Base-by-base conservation (phyloP, 2,329 filamentous ascomycete genomes). In the Colletotrichum siamense region DNA sequence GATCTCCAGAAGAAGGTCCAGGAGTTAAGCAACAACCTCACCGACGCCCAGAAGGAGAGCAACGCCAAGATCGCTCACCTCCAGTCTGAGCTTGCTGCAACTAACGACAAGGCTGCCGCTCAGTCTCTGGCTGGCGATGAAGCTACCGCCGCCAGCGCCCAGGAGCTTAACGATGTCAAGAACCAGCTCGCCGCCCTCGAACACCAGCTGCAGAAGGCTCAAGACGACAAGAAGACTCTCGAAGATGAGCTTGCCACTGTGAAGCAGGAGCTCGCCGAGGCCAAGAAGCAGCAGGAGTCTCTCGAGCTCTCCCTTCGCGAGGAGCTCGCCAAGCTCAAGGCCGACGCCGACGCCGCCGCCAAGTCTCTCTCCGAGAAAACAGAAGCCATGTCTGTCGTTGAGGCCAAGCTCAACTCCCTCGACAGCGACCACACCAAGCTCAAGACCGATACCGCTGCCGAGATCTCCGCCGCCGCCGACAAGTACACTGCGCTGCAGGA, bases 1-100 rank as follows among this genome's bases (percentile, higher is more conserved):
- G 80, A 82, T 24, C 79, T 87, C 63, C 84, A 84, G 49, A 81
- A 84, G 77, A 86, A 85, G 83, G 82, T 87, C 75, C 80, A 82
- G 73, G 81, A 83, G 63, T 81, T 86, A 61, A 82, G 83, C 71
- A 79, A 80, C 30, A 79, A 84, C 71, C 78, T 81, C 30, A 80
- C 82, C 36, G 73, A 79, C 6, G 78, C 82, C 18, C 80, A 83
- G 68, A 79, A 83, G 49, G 83, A 86, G 70, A 82, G 67, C 75
- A 79, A 84, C 65, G 79, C 83, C 71, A 81, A 82, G 69, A 79
- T 83, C 66, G 79, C 81, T 70, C 81, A 84, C 77, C 82, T 86
- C 67, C 80, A 86, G 74, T 75, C 81, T 71, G 82, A 86, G 71
- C 78, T 86, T 57, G 81, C 83, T 71, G 79, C 81, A 67, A 81